Evolutionary conservation across 495 filamentous ascomycete species (phyloP).

Genomic region (Penicillium lagena): DNA sequence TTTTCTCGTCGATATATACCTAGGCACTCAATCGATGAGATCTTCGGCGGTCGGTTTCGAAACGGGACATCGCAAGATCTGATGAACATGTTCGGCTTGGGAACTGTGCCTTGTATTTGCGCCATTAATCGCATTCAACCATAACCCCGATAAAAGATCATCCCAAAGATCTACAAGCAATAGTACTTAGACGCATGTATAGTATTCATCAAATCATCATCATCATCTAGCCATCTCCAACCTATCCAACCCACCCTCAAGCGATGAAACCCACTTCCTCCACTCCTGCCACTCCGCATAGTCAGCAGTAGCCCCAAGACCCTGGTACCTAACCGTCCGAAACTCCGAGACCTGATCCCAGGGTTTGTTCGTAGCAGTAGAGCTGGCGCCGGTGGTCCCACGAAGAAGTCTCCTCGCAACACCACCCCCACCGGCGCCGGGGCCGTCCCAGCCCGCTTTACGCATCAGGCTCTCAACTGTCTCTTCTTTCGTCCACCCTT

Average conservation of each 20-base stretch:
- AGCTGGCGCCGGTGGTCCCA: conserved; percentile 10
- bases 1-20: not conserved
- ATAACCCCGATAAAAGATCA: not conserved
- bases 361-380: conserved; percentile 17
- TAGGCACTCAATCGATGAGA: no score
- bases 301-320: conserved; percentile 59
- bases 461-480: conserved; percentile 84
- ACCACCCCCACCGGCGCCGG: conserved; percentile 23
- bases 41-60: no score
- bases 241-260: conserved; percentile 28
- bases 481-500: conserved; percentile 95
- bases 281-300: conserved; percentile 73
- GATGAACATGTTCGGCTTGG: no score
- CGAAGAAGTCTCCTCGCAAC: conserved; percentile 41
- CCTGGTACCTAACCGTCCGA: conserved; percentile 73
- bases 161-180: not conserved
- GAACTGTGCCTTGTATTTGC: no score
- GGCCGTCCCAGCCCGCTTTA: conserved; percentile 75
- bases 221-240: conserved; percentile 8
- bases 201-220: not conserved
- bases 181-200: no score
- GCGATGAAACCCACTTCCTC: conserved; percentile 61
- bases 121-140: not conserved
- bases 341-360: conserved; percentile 72
- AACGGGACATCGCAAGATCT: no score